Evolutionary conservation across 129 eudicot genomes (phyloP).

Genomic region (Flaveria sonorensis): DNA sequence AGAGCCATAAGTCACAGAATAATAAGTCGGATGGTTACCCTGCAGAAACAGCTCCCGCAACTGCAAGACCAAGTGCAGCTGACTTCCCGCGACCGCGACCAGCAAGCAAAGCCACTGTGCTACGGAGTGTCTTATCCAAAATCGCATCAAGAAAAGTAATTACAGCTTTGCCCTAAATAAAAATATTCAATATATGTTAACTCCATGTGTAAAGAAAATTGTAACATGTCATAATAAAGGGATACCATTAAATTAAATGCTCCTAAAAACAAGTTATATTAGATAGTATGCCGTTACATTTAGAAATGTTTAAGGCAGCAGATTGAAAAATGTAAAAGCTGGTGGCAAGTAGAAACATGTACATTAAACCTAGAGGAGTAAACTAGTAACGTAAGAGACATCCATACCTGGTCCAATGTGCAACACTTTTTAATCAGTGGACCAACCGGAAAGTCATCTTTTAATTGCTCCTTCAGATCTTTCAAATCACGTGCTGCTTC

Average conservation of each 20-base stretch:
- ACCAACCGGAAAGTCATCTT: constrained; percentile 89
- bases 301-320: background rate
- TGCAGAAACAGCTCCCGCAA: constrained; percentile 95
- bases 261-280: background rate
- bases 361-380: constrained; percentile 3
- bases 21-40: constrained; percentile 49
- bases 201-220: constrained; percentile 1
- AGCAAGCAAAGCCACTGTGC: constrained; percentile 94
- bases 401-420: constrained; percentile 82
- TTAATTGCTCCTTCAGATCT: constrained; percentile 78
- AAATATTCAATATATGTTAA: background rate
- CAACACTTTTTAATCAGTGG: constrained; percentile 75
- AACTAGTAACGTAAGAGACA: background rate
- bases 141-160: constrained; percentile 92
- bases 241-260: background rate
- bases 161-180: constrained; percentile 80
- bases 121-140: constrained; percentile 81
- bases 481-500: constrained; percentile 75
- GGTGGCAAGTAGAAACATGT: constrained; percentile 1
- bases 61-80: constrained; percentile 94
- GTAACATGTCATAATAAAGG: constrained; percentile 14
- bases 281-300: constrained; percentile 2
- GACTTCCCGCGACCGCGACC: constrained; percentile 99
- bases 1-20: background rate
- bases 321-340: background rate